Evolutionary conservation across 2,329 filamentous ascomycete genomes (phyloP).

Genomic region (Acephala macrosclerotiorum): DNA sequence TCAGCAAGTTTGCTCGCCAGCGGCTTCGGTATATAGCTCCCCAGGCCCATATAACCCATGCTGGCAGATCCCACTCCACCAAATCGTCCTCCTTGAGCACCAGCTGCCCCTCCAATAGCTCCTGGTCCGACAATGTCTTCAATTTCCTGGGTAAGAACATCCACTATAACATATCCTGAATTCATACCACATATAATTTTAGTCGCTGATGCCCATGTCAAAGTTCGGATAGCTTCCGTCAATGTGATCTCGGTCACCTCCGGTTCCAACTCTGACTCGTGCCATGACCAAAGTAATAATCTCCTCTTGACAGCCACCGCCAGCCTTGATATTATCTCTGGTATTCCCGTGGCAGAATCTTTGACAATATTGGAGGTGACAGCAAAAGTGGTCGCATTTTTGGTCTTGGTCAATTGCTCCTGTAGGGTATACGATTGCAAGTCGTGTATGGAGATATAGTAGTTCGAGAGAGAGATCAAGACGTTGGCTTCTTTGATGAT

Average conservation of each 20-base stretch:
- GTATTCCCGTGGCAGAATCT: constrained; percentile 84
- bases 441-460: constrained; percentile 88
- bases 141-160: constrained; percentile 76
- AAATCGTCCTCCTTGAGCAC: constrained; percentile 66
- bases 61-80: constrained; percentile 83
- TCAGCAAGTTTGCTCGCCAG: constrained; percentile 83
- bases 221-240: constrained; percentile 82
- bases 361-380: constrained; percentile 96
- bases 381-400: constrained; percentile 88
- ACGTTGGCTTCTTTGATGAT: constrained; percentile 95
- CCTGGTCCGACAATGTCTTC: constrained; percentile 83
- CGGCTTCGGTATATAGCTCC: constrained; percentile 89
- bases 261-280: constrained; percentile 84
- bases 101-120: constrained; percentile 69
- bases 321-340: constrained; percentile 88
- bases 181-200: constrained; percentile 91
- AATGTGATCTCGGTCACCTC: constrained; percentile 81
- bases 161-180: constrained; percentile 87
- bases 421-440: constrained; percentile 83
- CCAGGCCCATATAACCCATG: constrained; percentile 97
- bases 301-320: constrained; percentile 94
- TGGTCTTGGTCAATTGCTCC: constrained; percentile 81
- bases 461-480: constrained; percentile 89
- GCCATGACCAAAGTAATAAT: constrained; percentile 92
- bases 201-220: constrained; percentile 90